Evolutionary conservation across 768 basidiomycete genomes (phyloP).

Genomic region (Agaricus sinodeliciosus): DNA sequence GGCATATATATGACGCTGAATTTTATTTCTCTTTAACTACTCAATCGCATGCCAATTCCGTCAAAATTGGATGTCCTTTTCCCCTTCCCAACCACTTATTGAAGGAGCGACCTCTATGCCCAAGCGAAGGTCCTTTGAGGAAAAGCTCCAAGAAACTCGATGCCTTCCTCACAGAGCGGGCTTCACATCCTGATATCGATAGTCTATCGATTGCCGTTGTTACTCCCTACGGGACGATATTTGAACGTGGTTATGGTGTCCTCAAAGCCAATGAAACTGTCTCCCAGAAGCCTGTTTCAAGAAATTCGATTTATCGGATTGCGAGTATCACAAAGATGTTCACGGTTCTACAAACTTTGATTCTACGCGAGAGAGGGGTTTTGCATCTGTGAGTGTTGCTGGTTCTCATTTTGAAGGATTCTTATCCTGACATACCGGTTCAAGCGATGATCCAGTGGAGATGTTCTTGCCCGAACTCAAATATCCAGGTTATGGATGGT

Average conservation of each 20-base stretch:
- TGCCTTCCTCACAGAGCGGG: conserved; percentile 21
- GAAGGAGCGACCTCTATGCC: conserved; percentile 20
- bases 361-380: conserved; percentile 39
- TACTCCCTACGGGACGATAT: conserved; percentile 38
- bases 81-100: conserved; percentile 21
- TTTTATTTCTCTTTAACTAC: neutral
- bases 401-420: neutral
- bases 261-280: conserved; percentile 37
- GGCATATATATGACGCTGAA: neutral
- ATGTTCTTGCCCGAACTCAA: conserved; percentile 35
- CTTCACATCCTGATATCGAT: conserved; percentile 33
- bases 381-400: conserved; percentile 20
- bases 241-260: conserved; percentile 36
- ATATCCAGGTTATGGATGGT: conserved; percentile 28
- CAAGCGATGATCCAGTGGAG: conserved; percentile 44
- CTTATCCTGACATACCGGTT: neutral
- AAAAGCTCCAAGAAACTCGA: conserved; percentile 20
- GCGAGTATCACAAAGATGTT: conserved; percentile 50
- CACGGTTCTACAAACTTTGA: conserved; percentile 38
- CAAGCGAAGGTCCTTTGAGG: conserved; percentile 15
- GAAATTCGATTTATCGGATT: conserved; percentile 43
- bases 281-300: conserved; percentile 21
- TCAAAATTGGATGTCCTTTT: conserved; percentile 13
- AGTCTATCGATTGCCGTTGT: conserved; percentile 45
- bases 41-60: neutral